A percentile compares a stretch with the other conserved stretches of the same genome.
Evolutionary conservation across 2,329 filamentous ascomycete genomes (phyloP).

Genomic region (Didymella arachidicola): DNA sequence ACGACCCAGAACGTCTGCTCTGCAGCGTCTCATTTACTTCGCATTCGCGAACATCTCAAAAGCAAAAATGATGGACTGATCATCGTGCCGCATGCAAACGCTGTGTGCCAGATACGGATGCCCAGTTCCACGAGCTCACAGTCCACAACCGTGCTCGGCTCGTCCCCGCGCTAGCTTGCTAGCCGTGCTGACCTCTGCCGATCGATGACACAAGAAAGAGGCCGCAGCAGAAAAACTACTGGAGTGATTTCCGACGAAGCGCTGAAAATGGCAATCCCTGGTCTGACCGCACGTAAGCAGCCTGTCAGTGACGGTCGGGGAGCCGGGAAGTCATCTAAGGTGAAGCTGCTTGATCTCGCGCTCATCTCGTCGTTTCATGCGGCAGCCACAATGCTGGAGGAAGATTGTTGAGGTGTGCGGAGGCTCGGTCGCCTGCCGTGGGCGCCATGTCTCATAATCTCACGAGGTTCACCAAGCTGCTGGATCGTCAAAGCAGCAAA

Average conservation of each 20-base stretch:
- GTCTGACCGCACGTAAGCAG: neutral
- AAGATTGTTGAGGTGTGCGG: conserved; percentile 26
- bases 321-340: conserved; percentile 10
- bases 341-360: conserved; percentile 13
- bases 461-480: conserved; percentile 5
- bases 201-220: conserved; percentile 9
- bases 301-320: conserved; percentile 11
- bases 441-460: conserved; percentile 18
- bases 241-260: conserved; percentile 6
- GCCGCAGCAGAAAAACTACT: conserved; percentile 1
- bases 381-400: conserved; percentile 29
- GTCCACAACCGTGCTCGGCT: conserved; percentile 19
- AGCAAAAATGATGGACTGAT: conserved; percentile 2
- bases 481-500: conserved; percentile 2
- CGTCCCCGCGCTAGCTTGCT: conserved; percentile 16
- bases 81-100: conserved; percentile 7
- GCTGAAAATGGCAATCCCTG: conserved; percentile 7
- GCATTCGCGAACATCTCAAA: neutral
- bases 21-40: conserved; percentile 3
- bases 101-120: conserved; percentile 4
- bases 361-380: conserved; percentile 12
- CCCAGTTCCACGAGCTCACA: conserved; percentile 12
- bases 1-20: neutral
- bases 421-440: conserved; percentile 26
- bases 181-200: conserved; percentile 14